Base-by-base conservation (phyloP, 2,329 filamentous ascomycete species). In the Coniosporium tulheliwenetii region DNA sequence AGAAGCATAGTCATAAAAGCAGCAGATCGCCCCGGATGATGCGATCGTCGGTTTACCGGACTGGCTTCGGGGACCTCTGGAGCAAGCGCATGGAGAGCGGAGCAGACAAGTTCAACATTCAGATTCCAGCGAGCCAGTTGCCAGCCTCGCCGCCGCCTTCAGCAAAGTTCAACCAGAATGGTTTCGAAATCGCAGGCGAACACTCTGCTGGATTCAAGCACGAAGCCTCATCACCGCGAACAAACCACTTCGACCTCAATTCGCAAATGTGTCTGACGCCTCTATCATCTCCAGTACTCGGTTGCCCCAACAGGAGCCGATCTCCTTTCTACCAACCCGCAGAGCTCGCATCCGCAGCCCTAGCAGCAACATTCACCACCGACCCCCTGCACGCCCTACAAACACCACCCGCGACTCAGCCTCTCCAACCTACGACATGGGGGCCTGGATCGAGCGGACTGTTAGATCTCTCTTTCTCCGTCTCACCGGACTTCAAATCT, bases 1-100 rank as follows among this genome's bases (percentile, higher is more conserved):
- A 52, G 47, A 59, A 57, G 47, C 51, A 51, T 37, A 50, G 59
- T 48, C 61, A 54, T 54, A 64, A 58, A 56, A 62, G 60, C 52
- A 67, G 52, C 48, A 58, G 56, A 43, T 66, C 60, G 16, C 61
- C 67, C 36, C 73, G 67, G 50, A 69, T 75, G 64, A 72, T 72
- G 64, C 70, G 64, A 48, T 64, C 71, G 34, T 66, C 67, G 15
- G 63, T 67, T 42, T 63, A 61, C 47, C 58, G 58, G 10, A 48
- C 57, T 15, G 58, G 58, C 44, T 65, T 60, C 56, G 63, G 56
- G 54, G 65, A 61, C 50, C 62, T 53, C 54, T 77, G 73, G 72
- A 60, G 64, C 33, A 65, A 70, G 47, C 67, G 70, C 43, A 61
- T 74, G 36, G 65, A 61, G 35, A 45, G 50, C 30, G 48, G 54